phyloP scores from a whole-genome alignment of 1,139 yeast species.

The Geotrichum phurueaensis region DNA sequence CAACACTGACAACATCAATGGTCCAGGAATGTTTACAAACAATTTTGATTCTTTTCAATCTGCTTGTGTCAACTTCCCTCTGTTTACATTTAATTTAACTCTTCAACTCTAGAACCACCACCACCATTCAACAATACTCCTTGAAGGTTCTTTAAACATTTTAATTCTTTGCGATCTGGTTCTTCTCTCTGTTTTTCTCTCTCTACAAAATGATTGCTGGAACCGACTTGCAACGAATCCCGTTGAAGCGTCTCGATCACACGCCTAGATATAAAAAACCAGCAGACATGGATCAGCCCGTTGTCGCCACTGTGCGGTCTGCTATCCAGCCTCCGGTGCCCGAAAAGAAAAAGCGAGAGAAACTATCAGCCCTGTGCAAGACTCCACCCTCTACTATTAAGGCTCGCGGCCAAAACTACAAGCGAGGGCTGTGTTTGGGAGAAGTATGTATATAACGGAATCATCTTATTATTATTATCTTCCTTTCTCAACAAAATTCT shows the following conservation, averaged over 20 bases:
- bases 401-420: conserved; percentile 67
- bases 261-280: not conserved
- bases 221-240: conserved; percentile 2
- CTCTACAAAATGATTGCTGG: conserved; percentile 3
- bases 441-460: conserved; percentile 40
- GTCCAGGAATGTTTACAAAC: not conserved
- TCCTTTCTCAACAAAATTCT: not conserved
- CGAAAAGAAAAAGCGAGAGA: conserved; percentile 69
- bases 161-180: not conserved
- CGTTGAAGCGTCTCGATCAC: conserved; percentile 1
- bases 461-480: not conserved
- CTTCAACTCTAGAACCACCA: not conserved
- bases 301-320: not conserved
- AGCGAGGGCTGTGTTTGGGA: conserved; percentile 86
- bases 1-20: not conserved
- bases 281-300: not conserved
- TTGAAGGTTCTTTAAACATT: not conserved
- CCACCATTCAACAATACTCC: not conserved
- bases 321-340: not conserved
- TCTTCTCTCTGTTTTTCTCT: not conserved
- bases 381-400: conserved; percentile 92
- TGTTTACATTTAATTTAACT: not conserved
- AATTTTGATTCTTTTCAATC: not conserved
- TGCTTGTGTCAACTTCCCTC: not conserved
- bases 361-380: conserved; percentile 79